phyloP scores from a whole-genome alignment of 148 eudicot genomes.

The Vaccinium vitisidaea region DNA sequence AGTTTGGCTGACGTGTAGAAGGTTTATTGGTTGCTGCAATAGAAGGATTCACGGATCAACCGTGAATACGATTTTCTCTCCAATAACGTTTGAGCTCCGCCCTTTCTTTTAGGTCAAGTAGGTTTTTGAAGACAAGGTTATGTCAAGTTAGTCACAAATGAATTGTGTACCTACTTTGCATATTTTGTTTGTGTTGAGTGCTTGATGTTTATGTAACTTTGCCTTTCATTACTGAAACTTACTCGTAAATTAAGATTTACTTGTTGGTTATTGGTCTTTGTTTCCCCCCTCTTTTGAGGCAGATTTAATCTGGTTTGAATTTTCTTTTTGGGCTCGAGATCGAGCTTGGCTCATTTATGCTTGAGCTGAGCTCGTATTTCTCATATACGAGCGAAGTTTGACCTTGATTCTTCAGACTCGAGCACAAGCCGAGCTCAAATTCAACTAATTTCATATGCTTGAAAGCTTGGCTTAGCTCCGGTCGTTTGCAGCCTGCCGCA shows the following conservation, averaged over 20 bases:
- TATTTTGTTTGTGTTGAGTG: not conserved
- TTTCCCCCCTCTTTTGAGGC: not conserved
- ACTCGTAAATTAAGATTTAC: not conserved
- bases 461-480: too few relatives aligned
- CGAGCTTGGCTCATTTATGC: not conserved
- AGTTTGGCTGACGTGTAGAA: too few relatives aligned
- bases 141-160: not conserved
- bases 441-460: too few relatives aligned
- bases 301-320: not conserved
- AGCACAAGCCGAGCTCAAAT: too few relatives aligned
- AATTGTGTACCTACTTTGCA: not conserved
- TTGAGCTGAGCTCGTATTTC: not conserved
- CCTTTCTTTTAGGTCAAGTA: not conserved
- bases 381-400: too few relatives aligned
- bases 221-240: not conserved
- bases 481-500: too few relatives aligned
- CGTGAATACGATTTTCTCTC: too few relatives aligned
- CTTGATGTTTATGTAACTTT: not conserved
- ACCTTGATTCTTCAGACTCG: too few relatives aligned
- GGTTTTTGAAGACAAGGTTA: not conserved
- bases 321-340: not conserved
- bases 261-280: not conserved
- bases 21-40: too few relatives aligned
- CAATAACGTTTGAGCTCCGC: not conserved
- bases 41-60: too few relatives aligned